Conservation (phyloP, 1,139 yeast genomes). For the Saccharomyces pastorianus region DNA sequence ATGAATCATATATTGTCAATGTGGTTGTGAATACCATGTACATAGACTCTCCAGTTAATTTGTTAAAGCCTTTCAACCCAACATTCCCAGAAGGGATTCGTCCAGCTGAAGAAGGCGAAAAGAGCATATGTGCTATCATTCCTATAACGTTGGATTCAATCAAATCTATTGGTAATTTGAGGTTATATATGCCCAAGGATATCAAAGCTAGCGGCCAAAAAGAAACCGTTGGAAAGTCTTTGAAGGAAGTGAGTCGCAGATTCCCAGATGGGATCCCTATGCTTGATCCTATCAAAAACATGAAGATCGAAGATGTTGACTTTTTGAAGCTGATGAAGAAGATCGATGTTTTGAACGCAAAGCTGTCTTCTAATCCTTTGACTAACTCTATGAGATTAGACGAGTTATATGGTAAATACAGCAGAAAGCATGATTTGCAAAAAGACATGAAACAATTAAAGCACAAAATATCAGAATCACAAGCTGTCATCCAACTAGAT, state of each 20-base stretch:
- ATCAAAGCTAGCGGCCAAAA: constrained; percentile 62
- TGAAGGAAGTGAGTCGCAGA: constrained; percentile 70
- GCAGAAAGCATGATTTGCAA: constrained; percentile 54
- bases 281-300: constrained; percentile 82
- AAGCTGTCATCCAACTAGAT: constrained; percentile 86
- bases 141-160: constrained; percentile 80
- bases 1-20: constrained; percentile 79
- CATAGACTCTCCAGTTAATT: constrained; percentile 63
- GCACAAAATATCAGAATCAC: constrained; percentile 69
- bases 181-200: constrained; percentile 78
- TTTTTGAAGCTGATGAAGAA: constrained; percentile 65
- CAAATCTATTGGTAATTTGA: constrained; percentile 63
- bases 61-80: constrained; percentile 64
- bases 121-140: constrained; percentile 65
- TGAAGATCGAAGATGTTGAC: constrained; percentile 81
- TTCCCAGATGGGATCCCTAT: constrained; percentile 85
- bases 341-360: constrained; percentile 72
- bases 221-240: constrained; percentile 65
- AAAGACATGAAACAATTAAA: constrained; percentile 53
- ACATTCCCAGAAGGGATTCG: constrained; percentile 79
- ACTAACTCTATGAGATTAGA: constrained; percentile 55
- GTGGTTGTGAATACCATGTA: constrained; percentile 78
- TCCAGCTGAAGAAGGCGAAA: constrained; percentile 68
- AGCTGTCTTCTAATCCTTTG: constrained; percentile 62
- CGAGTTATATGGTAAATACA: constrained; percentile 56